Base-by-base conservation (phyloP, 371 early-diverging fungal genomes). In the Saksenaea oblongispora region DNA sequence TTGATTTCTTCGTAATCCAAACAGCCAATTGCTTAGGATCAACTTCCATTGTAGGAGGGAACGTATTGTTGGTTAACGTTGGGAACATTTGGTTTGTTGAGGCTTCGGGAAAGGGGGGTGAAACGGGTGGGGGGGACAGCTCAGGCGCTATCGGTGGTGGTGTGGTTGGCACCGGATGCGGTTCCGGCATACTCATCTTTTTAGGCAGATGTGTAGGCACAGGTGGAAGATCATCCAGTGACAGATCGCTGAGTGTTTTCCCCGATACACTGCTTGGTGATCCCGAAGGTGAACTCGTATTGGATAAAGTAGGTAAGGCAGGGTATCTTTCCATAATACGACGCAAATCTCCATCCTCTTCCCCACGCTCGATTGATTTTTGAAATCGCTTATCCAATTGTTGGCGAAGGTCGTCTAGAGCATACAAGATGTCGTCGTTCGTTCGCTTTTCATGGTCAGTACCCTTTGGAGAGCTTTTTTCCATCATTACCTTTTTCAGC, bases 21-120 rank as follows among this genome's bases (percentile, higher is more conserved):
- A 69, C 56, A 2, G 75, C 73, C 0, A 91, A 69, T 14, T 80
- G 79, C 5, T 15, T 28, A 5, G 88, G 79, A 2, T 77, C 76
- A 0, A 78, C 73, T 17, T 53, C 68, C 56, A 56, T 53, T n/a
- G 47, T 59, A 61, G 53, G 70, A 27, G 56, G 73, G 68, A 72
- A 68, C 58, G 57, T 64, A 76, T 71, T 41, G 57, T 63, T 58
- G 37, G 65, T 61, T 11, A 36, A 68, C 24, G 72, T 36, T n/a
- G 70, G 76, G 3, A 66, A 41, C 11, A 53, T 31, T 18, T 18
- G 39, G n/a, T 60, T 37, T 15, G 22, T 22, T 0, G 57, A 44
- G n/a, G 22, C 17, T 7, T 41, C 36, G 9, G 58, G 42, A 9
- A 53, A 26, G 24, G 35, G 18, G 9, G 58, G 34, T 17, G 64